Evolutionary conservation across 2,329 filamentous ascomycete species (phyloP), one percentile per base, ranked within the genome.

Genomic region (Colletotrichum karsti): DNA sequence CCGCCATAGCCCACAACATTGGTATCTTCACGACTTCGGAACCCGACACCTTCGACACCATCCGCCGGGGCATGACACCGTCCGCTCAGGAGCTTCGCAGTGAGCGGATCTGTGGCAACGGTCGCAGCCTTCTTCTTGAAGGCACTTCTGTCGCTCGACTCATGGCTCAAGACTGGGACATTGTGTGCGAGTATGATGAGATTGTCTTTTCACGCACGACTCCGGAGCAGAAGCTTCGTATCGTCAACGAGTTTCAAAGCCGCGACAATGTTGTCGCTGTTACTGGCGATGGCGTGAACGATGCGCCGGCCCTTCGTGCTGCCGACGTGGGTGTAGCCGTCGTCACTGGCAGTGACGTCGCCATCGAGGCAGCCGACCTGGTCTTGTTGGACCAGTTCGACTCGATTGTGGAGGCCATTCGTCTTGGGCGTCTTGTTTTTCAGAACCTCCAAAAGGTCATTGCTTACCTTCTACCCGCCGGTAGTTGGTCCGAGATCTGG

Each of bases 221-320:
- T 0, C 92, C 92, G 0, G 92, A 94, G 74, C 92, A 94, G 75
- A 95, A 95, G 76, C 86, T 94, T 6, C 89, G 91, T 33, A 94
- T 94, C 69, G 92, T 95, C n/a, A 87, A 88, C 30, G 91, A 93
- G 75, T 90, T 94, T 69, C 92, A 93, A 74, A 78, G 83, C 1
- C 82, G 87, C 8, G 83, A 87, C 74, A 91, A 71, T 77, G 90
- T 92, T 2, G 89, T 97, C 1, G 93, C 90, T 41, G 96, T 97
- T 88, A 93, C 95, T 2, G 94, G 93, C 39, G 93, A 97, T 72
- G 93, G 94, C 18, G 93, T 95, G 72, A 97, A 97, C 73, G 94
- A 97, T 74, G 92, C 93, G 0, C 93, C 93, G 0, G 93, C 93
- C 2, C 87, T 97, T 4, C 90, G 92, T 2, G 90, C 90, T 1